phyloP scores from a whole-genome alignment of 2,329 filamentous ascomycete genomes.

The Biscogniauxia sp. region DNA sequence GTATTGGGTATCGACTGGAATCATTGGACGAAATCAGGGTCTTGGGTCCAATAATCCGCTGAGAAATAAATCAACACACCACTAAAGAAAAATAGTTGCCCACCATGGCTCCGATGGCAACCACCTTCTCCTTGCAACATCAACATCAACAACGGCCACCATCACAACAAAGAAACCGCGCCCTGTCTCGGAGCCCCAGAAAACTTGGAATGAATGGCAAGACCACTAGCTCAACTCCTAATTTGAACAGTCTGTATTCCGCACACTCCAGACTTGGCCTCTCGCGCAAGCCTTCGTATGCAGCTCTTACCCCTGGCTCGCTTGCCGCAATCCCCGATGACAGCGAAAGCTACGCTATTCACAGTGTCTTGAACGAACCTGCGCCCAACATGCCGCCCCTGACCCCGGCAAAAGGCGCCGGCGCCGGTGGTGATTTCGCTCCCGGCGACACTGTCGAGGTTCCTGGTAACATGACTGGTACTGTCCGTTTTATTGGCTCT shows the following conservation, averaged over 20 bases:
- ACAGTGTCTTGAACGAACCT: slow-evolving; percentile 48
- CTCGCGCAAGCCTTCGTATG: slow-evolving; percentile 68
- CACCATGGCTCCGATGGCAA: slow-evolving; percentile 35
- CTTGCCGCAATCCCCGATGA: slow-evolving; percentile 67
- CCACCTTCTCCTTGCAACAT: slow-evolving; percentile 34
- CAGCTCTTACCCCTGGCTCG: slow-evolving; percentile 62
- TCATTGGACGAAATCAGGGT: slow-evolving; percentile 6
- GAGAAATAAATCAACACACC: not conserved
- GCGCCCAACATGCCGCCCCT: slow-evolving; percentile 49
- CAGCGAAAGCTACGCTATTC: slow-evolving; percentile 60
- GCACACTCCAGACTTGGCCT: slow-evolving; percentile 51
- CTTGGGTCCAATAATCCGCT: not conserved
- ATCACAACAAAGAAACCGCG: slow-evolving; percentile 25
- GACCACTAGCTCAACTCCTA: slow-evolving; percentile 56
- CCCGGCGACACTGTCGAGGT: slow-evolving; percentile 87
- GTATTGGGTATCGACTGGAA: not conserved
- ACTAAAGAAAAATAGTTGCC: slow-evolving; percentile 24
- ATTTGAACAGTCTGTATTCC: slow-evolving; percentile 52
- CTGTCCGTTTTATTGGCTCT: slow-evolving; percentile 81
- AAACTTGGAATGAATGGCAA: slow-evolving; percentile 40
- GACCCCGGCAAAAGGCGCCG: slow-evolving; percentile 49
- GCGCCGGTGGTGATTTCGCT: slow-evolving; percentile 53
- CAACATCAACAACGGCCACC: slow-evolving; percentile 21
- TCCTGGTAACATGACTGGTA: slow-evolving; percentile 87
- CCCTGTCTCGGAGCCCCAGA: slow-evolving; percentile 41